phyloP scores from a whole-genome alignment of 2,329 filamentous ascomycete genomes.

The Colletotrichum noveboracense region DNA sequence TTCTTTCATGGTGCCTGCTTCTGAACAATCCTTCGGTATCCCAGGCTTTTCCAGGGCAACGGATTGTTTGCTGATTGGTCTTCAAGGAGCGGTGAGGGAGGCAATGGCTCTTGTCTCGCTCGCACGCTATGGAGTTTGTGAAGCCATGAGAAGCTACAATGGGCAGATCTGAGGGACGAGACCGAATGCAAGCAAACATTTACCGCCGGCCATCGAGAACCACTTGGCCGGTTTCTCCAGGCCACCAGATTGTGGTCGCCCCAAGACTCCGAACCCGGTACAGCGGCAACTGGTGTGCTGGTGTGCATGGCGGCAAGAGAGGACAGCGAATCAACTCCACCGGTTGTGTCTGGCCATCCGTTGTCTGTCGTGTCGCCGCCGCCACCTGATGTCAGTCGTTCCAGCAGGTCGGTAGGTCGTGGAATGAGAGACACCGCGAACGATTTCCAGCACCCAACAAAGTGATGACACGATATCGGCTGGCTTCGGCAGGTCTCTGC shows the following conservation, averaged over 20 bases:
- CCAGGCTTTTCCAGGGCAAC: neutral
- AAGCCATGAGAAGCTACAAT: neutral
- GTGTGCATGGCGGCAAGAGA: neutral
- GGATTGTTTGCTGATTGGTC: conserved; percentile 7
- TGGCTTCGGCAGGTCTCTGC: neutral
- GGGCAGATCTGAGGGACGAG: neutral
- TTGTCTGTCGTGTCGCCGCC: neutral
- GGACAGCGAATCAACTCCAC: neutral
- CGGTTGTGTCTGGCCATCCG: neutral
- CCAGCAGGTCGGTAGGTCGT: neutral
- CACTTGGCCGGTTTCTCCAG: neutral
- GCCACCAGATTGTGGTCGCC: neutral
- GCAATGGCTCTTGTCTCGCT: neutral
- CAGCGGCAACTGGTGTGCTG: neutral
- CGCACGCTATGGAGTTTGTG: neutral
- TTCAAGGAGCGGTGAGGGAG: neutral
- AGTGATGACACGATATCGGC: neutral
- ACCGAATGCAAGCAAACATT: neutral
- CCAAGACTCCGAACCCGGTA: neutral
- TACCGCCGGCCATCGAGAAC: neutral
- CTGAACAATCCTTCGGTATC: neutral
- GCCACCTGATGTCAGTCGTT: conserved; percentile 16
- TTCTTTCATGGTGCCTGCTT: neutral
- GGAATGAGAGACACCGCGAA: neutral
- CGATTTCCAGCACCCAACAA: neutral